Evolutionary conservation across 139 green algal genomes (phyloP).

Genomic region (Zygnema cylindricum): DNA sequence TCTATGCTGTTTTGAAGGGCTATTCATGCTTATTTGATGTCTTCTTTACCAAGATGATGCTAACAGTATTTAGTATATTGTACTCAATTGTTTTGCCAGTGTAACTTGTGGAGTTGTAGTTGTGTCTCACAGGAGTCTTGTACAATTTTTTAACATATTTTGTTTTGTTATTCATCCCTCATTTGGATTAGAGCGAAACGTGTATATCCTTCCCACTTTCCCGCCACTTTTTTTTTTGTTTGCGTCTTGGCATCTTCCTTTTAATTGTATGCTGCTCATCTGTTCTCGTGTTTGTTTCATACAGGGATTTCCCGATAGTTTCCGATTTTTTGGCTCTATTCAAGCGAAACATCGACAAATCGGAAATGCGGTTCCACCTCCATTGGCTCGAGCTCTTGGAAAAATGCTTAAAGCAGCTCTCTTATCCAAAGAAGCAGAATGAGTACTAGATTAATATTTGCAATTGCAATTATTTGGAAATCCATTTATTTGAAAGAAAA

Average conservation of each 20-base stretch:
- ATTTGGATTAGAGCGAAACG: too few species aligned
- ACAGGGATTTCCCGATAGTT: slow-evolving; percentile 68
- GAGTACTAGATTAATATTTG: too few species aligned
- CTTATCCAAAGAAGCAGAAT: neutral
- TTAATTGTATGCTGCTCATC: neutral
- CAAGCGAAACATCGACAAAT: slow-evolving; percentile 68
- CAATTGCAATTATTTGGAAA: too few species aligned
- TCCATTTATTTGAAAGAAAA: too few species aligned
- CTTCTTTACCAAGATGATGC: too few species aligned
- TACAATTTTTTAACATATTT: too few species aligned
- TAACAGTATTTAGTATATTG: too few species aligned
- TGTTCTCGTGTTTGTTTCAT: neutral
- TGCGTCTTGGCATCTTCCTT: neutral
- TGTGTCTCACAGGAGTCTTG: too few species aligned
- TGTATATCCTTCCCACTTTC: neutral
- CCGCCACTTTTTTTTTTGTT: neutral
- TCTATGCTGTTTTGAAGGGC: too few species aligned
- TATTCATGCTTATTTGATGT: too few species aligned
- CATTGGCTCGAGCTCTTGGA: slow-evolving; percentile 60
- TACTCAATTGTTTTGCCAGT: too few species aligned
- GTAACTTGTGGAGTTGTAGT: too few species aligned
- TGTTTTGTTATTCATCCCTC: neutral
- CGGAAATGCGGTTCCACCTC: slow-evolving; percentile 64
- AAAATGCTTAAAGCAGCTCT: slow-evolving; percentile 51
- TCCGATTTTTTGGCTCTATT: slow-evolving; percentile 57